phyloP scores from a whole-genome alignment of 163 green algal species.

The Chlorella variabilis region DNA sequence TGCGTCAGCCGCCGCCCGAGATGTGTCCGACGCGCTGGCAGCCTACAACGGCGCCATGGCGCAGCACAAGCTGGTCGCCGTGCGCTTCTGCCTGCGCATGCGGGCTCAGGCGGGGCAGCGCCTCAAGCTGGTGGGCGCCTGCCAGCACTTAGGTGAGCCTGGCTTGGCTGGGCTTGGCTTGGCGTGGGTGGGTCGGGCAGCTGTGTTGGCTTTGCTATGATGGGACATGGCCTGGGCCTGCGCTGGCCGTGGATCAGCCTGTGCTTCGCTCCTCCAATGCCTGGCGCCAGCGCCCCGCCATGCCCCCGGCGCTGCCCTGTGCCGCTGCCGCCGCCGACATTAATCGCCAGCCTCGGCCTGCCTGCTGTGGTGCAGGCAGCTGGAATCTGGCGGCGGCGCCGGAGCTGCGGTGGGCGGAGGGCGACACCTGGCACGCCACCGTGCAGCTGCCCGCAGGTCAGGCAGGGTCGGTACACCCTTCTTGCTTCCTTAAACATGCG shows the following conservation, averaged over 20 bases:
- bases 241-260: too few relatives aligned
- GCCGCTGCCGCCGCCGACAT: too few relatives aligned
- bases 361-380: conserved; percentile 3
- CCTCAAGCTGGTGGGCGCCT: conserved; percentile 54
- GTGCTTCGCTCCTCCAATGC: too few relatives aligned
- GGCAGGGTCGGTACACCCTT: background rate
- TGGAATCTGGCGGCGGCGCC: conserved; percentile 49
- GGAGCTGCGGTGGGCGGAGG: conserved; percentile 54
- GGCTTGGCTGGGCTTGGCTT: too few relatives aligned
- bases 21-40: background rate
- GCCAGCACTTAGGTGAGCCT: conserved; percentile 47
- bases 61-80: background rate
- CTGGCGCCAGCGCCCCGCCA: too few relatives aligned
- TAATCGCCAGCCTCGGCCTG: too few relatives aligned
- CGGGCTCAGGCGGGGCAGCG: conserved; percentile 53
- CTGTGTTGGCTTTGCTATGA: too few relatives aligned
- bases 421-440: conserved; percentile 51
- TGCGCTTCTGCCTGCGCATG: conserved; percentile 56
- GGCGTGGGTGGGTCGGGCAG: too few relatives aligned
- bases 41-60: background rate
- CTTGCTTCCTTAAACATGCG: background rate
- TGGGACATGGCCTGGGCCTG: too few relatives aligned
- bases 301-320: too few relatives aligned
- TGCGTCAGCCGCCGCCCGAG: background rate
- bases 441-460: conserved; percentile 51